These are phyloP conservation scores for Gaultheria prostrata DNA, from an alignment of 148 eudicot species.

Conservation along the genomic window DNA sequence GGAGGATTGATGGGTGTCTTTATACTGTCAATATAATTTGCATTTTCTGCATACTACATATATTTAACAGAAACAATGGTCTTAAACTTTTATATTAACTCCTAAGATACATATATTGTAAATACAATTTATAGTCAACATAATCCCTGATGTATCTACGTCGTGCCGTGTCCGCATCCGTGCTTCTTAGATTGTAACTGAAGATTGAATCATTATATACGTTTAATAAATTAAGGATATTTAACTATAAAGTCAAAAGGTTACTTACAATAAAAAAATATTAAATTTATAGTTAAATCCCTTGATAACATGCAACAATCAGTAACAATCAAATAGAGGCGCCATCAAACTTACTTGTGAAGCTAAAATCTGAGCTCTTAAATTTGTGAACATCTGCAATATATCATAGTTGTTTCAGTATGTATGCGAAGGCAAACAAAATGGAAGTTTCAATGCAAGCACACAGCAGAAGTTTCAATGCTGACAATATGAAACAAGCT, in stretches of 20 bases:
- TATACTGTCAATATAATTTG: background rate
- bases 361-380: conserved; percentile 44
- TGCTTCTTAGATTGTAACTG: background rate
- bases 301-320: background rate
- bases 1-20: background rate
- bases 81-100: background rate
- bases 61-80: background rate
- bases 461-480: background rate
- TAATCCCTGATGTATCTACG: background rate
- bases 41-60: background rate
- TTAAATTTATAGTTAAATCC: background rate
- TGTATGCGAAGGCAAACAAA: conserved; percentile 1
- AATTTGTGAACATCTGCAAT: conserved; percentile 41
- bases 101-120: background rate
- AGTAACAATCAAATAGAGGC: background rate
- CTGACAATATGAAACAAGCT: background rate
- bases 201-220: background rate
- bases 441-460: background rate
- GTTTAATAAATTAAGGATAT: background rate
- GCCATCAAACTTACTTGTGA: conserved; percentile 39
- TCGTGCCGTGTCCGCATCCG: background rate
- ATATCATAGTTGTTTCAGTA: conserved; percentile 1
- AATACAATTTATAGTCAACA: background rate
- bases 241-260: background rate
- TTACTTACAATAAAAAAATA: background rate